Conservation (phyloP, 306 rosid genomes). For the Biancaea sappan region DNA sequence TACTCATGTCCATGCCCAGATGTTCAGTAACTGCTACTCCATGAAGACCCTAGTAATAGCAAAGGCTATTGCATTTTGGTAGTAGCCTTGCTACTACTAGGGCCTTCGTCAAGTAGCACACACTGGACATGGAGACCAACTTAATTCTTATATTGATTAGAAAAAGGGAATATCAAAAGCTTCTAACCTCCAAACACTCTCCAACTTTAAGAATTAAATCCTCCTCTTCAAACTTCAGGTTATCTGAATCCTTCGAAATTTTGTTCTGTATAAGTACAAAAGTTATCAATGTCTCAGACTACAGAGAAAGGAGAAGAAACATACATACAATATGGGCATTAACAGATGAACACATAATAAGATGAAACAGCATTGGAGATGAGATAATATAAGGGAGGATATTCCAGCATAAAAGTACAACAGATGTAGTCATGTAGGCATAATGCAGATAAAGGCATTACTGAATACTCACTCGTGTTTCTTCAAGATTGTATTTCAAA, state of each 20-base stretch:
- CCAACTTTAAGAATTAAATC: slow-evolving; percentile 93
- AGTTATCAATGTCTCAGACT: slow-evolving; percentile 22
- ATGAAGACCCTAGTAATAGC: slow-evolving; percentile 24
- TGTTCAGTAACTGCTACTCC: slow-evolving; percentile 29
- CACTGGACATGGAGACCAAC: slow-evolving; percentile 20
- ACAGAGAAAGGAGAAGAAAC: slow-evolving; percentile 9
- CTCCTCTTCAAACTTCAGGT: slow-evolving; percentile 69
- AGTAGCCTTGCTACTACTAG: no score
- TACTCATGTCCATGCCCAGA: slow-evolving; percentile 12
- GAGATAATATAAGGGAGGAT: slow-evolving; percentile 14
- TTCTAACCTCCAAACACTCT: slow-evolving; percentile 84
- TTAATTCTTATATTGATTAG: slow-evolving; percentile 17
- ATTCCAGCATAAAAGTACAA: slow-evolving; percentile 18
- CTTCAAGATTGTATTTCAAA: slow-evolving; percentile 70
- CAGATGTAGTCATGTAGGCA: slow-evolving; percentile 21
- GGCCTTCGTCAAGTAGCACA: slow-evolving; percentile 15
- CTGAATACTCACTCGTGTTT: slow-evolving; percentile 81
- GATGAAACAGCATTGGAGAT: not conserved
- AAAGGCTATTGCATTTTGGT: no score
- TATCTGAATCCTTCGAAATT: slow-evolving; percentile 72
- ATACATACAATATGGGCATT: not conserved
- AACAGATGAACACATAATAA: slow-evolving; percentile 23
- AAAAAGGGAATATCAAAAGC: slow-evolving; percentile 23
- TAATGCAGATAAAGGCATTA: slow-evolving; percentile 16
- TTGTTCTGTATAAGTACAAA: slow-evolving; percentile 58